These are phyloP conservation scores for Blastobotrys illinoisensis DNA, from an alignment of 1,139 yeast genomes.

Conservation along the genomic window DNA sequence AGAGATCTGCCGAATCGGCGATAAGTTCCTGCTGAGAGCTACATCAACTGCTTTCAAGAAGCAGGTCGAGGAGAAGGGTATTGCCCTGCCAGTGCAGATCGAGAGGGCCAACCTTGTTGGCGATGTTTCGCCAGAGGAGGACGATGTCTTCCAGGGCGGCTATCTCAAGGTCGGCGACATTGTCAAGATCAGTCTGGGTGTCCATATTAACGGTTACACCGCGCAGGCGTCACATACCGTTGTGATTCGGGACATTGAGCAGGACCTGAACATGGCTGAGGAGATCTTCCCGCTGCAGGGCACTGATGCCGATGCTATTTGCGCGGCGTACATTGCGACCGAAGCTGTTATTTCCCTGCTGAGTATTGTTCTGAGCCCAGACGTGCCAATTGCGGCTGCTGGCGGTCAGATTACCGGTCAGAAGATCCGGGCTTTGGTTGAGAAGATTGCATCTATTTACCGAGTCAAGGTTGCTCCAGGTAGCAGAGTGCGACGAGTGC, in stretches of 20 bases:
- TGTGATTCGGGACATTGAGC: conserved; percentile 57
- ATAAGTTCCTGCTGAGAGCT: conserved; percentile 50
- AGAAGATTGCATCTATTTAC: conserved; percentile 71
- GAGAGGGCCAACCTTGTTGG: conserved; percentile 73
- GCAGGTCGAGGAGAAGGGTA: conserved; percentile 54
- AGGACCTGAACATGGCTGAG: conserved; percentile 28
- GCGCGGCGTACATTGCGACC: conserved; percentile 84
- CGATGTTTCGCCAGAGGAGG: conserved; percentile 85
- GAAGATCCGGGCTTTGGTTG: conserved; percentile 67
- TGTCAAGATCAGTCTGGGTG: conserved; percentile 77
- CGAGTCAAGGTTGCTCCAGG: conserved; percentile 87
- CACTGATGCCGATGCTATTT: conserved; percentile 77
- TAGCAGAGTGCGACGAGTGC: conserved; percentile 80
- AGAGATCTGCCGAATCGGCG: conserved; percentile 78
- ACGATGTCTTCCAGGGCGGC: conserved; percentile 48
- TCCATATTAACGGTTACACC: conserved; percentile 92
- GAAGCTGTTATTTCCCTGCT: conserved; percentile 74
- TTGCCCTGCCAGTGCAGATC: conserved; percentile 84
- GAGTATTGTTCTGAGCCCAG: conserved; percentile 70
- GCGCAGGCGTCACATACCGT: conserved; percentile 80
- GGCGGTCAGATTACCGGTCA: conserved; percentile 52
- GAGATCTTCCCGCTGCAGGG: conserved; percentile 74
- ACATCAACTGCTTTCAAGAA: conserved; percentile 26
- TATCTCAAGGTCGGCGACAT: conserved; percentile 67
- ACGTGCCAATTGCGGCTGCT: conserved; percentile 37